Evolutionary conservation across 345 rosid species (phyloP), one percentile per base, ranked within the genome.

Genomic region (Citrus australasica): DNA sequence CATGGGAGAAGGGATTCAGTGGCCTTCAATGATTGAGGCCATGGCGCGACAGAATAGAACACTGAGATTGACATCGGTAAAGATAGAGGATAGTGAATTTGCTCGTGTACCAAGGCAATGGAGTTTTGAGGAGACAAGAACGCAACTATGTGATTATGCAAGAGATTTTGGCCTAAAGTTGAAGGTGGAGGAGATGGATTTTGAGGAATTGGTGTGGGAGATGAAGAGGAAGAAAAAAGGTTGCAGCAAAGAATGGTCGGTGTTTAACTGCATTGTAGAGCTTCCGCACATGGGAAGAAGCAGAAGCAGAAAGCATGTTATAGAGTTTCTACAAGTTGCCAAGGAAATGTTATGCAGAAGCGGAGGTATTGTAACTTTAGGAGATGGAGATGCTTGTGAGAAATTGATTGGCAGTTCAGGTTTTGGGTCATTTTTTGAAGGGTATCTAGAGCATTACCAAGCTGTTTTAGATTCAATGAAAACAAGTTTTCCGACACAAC

Each of bases 391-490:
- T 37, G 51, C 66, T 51, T 74, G 76, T 65, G 76, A 67, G 37
- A 76, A 30, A 24, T 13, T 6, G 27, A 67, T n/a, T 8, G 22
- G 3, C 33, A 25, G 46, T 21, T 48, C 79, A 4, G 51, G 83
- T 38, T 81, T 83, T 27, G 74, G 71, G 2, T 71, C 76, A 9
- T 83, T 81, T 22, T 83, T 83, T 27, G 79, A 74, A 13, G 69
- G 37, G 33, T 65, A 69, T 56, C 66, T 79, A 76, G 78, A 69
- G 32, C 83, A 77, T 56, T 81, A 79, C 68, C 38, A 67, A 22
- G 71, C 82, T 2, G 46, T 81, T 53, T 27, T 86, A 78, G 85
- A 86, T 42, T 83, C 83, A 28, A 77, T 83, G 7, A 86, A 83
- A 38, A 17, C 42, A 48, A 66, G 55, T 21, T 59, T 86, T 21